Evolutionary conservation across 129 eudicot species (phyloP), one percentile per base, ranked within the genome.

Genomic region (Mikania micrantha): DNA sequence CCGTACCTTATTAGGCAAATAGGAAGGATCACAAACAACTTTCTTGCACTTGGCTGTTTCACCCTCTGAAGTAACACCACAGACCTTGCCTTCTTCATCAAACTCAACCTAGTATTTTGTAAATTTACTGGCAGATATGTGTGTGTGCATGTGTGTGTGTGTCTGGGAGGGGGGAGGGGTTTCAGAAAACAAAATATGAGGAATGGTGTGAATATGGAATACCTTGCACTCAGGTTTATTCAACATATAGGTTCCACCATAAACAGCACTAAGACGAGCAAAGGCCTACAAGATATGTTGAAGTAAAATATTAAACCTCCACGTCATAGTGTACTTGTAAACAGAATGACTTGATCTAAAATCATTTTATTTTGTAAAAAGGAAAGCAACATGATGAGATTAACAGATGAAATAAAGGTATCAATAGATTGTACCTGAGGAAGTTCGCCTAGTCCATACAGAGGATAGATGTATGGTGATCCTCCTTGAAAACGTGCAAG

Each of bases 181-280:
- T 19, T 15, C 20, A 39, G 59, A 12, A 59, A 29, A 25, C 9
- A 10, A 54, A 45, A 49, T 17, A 27, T 34, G 25, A 59, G 11
- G 44, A 54, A 11, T 2, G 49, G 47, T 28, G 34, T 56, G 21
- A 71, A 13, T n/a, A 62, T 2, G 40, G 16, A 75, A 49, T 85
- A 90, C 97, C 95, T 85, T 88, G 96, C 97, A 91, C 64, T 91
- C 97, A 34, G 96, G 97, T 79, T 91, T 91, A 67, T 82, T 85
- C 83, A 91, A 78, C 97, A 91, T 88, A 64, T 91, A 91, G 52
- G 97, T 91, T 66, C 97, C 96, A 78, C 97, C 97, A 78, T 91
- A 91, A 65, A 91, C 97, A 71, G 97, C 97, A 88, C 97, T 91
- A 16, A 91, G 85, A 66, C 96, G 90, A 73, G 97, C 97, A 91